A percentile compares a stretch with the other conserved stretches of the same genome.
Conservation (phyloP, 495 filamentous ascomycete species). For the Hyaloscypha variabilis region DNA sequence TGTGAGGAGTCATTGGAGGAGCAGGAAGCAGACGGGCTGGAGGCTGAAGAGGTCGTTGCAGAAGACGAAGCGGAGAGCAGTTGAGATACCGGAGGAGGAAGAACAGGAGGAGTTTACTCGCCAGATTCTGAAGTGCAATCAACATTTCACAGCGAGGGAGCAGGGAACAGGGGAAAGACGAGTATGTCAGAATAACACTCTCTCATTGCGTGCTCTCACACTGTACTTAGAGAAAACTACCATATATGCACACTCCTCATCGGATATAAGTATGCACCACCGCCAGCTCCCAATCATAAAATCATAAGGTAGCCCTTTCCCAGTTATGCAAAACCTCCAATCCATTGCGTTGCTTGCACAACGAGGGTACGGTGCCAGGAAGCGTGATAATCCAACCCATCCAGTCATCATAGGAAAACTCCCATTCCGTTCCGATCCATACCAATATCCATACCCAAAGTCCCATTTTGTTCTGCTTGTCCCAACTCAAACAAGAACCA, state of each 20-base stretch:
- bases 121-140: too few relatives aligned
- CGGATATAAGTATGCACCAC: not conserved
- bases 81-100: too few relatives aligned
- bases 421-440: not conserved
- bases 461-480: not conserved
- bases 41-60: too few relatives aligned
- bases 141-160: too few relatives aligned
- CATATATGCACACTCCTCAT: not conserved
- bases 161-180: too few relatives aligned
- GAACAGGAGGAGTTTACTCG: too few relatives aligned
- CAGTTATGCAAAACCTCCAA: not conserved
- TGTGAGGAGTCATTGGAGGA: too few relatives aligned
- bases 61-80: too few relatives aligned
- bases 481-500: not conserved
- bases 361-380: not conserved
- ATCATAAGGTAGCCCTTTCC: not conserved
- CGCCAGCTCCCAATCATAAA: not conserved
- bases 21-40: too few relatives aligned
- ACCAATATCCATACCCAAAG: not conserved
- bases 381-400: not conserved
- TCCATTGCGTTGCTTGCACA: not conserved
- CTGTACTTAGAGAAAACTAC: not conserved
- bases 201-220: not conserved
- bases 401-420: not conserved
- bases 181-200: not conserved